Evolutionary conservation across 495 filamentous ascomycete species (phyloP).

Genomic region (Diplogelasinospora grovesii): DNA sequence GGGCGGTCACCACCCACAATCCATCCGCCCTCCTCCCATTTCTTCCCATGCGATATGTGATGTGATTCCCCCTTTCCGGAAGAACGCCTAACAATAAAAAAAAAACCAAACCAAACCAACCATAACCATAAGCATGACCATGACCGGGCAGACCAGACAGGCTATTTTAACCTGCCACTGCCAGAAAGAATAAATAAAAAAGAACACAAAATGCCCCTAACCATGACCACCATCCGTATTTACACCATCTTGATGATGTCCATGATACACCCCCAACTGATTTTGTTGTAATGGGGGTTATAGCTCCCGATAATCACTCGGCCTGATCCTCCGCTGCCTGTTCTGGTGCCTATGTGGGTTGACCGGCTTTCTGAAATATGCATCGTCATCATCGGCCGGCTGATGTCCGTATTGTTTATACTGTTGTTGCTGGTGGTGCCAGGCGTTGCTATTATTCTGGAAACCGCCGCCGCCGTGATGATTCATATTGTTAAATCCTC

Average conservation of each 20-base stretch:
- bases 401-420: slow-evolving; percentile 55
- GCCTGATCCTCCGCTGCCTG: slow-evolving; percentile 65
- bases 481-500: slow-evolving; percentile 23
- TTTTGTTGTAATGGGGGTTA: too few relatives aligned
- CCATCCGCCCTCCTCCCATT: too few relatives aligned
- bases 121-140: too few relatives aligned
- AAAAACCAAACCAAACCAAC: too few relatives aligned
- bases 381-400: slow-evolving; percentile 77
- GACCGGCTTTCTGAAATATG: slow-evolving; percentile 93
- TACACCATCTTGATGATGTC: slow-evolving; percentile 4
- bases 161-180: too few relatives aligned
- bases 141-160: too few relatives aligned
- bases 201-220: neutral
- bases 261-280: too few relatives aligned
- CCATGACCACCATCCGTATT: slow-evolving; percentile 1
- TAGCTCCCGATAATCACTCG: slow-evolving; percentile 85
- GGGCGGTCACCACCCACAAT: too few relatives aligned
- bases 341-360: slow-evolving; percentile 90
- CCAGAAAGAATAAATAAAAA: neutral
- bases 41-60: too few relatives aligned
- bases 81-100: too few relatives aligned
- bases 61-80: too few relatives aligned
- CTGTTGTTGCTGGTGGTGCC: slow-evolving; percentile 33
- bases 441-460: slow-evolving; percentile 32
- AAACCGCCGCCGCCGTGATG: slow-evolving; percentile 41